Percentiles rank a stretch among this genome's conserved stretches.
Conservation (phyloP, 176 grass and related monocot species). For the maize (Zea mays) region Zm-B73-REFERENCE-NAM-5.0 NC_050105.1:108748501-108749000, state of each 20-base stretch:
- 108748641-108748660: constrained; percentile 30
- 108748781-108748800: constrained; percentile 23
- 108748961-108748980: neutral
- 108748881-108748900: constrained; percentile 23
- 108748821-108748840: constrained; percentile 10
- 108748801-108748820: neutral
- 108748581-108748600: constrained; percentile 29
- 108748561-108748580: constrained; percentile 35
- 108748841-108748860: neutral
- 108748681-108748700: constrained; percentile 7
- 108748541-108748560: constrained; percentile 33
- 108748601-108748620: neutral
- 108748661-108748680: constrained; percentile 33
- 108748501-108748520: constrained; percentile 10
- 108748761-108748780: neutral
- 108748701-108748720: neutral
- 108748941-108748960: neutral
- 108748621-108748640: constrained; percentile 27
- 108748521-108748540: neutral
- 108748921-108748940: constrained; percentile 19
- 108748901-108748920: neutral
- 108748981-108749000: constrained; percentile 6
- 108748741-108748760: neutral
- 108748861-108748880: neutral
- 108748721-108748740: neutral